phyloP scores from a whole-genome alignment of 208 protist species.

The Wallacemonas sp. region DNA sequence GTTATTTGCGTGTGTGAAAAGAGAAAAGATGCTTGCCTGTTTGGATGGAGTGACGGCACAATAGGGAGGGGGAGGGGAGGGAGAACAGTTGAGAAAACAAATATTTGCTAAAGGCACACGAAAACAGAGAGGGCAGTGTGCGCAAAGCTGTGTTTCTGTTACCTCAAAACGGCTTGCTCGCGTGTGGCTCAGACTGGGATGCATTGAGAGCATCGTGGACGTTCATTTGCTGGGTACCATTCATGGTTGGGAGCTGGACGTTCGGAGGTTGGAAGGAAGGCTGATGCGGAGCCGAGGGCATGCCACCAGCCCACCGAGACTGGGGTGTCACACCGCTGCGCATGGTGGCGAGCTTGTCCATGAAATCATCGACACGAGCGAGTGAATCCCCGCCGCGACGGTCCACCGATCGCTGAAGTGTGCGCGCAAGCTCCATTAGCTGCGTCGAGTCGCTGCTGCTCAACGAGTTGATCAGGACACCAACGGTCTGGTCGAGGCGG shows the following conservation, averaged over 20 bases:
- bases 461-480: conserved; percentile 33
- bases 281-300: neutral
- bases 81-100: conserved; percentile 18
- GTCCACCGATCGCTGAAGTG: conserved; percentile 41
- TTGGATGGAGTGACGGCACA: neutral
- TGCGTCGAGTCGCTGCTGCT: conserved; percentile 34
- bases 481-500: conserved; percentile 35
- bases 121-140: neutral
- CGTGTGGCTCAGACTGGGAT: neutral
- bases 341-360: conserved; percentile 33
- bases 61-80: too few relatives aligned
- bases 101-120: conserved; percentile 5
- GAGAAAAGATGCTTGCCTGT: too few relatives aligned
- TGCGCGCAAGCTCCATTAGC: conserved; percentile 39
- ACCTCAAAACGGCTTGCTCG: conserved; percentile 12
- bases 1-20: too few relatives aligned
- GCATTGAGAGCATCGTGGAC: conserved; percentile 3
- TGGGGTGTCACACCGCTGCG: neutral
- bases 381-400: conserved; percentile 27
- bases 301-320: neutral
- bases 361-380: conserved; percentile 63
- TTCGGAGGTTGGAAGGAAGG: conserved; percentile 9
- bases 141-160: neutral
- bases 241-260: neutral
- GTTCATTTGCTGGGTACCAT: conserved; percentile 9